Conservation (phyloP, 495 filamentous ascomycete genomes). For the Aspergillus incahuasiensis region DNA sequence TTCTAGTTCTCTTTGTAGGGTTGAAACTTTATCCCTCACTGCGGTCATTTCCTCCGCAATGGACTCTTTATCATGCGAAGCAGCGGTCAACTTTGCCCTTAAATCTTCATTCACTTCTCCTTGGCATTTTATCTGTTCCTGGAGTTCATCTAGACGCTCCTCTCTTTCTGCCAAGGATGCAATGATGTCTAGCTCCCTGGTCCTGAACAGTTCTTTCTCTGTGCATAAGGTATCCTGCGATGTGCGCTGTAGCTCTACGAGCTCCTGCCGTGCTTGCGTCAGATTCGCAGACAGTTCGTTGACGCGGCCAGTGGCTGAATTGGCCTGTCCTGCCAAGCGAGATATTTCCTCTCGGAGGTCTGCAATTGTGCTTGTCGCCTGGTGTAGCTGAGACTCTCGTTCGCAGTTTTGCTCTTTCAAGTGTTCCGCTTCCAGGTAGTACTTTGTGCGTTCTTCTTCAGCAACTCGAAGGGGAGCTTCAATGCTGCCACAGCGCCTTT, state of each 20-base stretch:
- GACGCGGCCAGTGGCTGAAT: slow-evolving; percentile 18
- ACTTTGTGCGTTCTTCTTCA: slow-evolving; percentile 38
- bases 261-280: slow-evolving; percentile 19
- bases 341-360: slow-evolving; percentile 28
- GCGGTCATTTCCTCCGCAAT: slow-evolving; percentile 10
- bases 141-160: slow-evolving; percentile 38
- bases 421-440: slow-evolving; percentile 23
- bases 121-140: slow-evolving; percentile 21
- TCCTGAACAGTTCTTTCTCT: slow-evolving; percentile 31
- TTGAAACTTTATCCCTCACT: slow-evolving; percentile 20
- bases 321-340: slow-evolving; percentile 26
- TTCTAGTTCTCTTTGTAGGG: slow-evolving; percentile 16
- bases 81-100: slow-evolving; percentile 14
- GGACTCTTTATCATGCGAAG: slow-evolving; percentile 17
- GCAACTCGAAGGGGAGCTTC: slow-evolving; percentile 46
- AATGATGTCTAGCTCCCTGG: slow-evolving; percentile 39
- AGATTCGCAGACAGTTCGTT: slow-evolving; percentile 30
- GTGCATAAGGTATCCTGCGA: slow-evolving; percentile 20
- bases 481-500: slow-evolving; percentile 46
- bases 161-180: slow-evolving; percentile 45
- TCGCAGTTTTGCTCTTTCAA: slow-evolving; percentile 26
- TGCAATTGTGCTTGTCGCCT: slow-evolving; percentile 19
- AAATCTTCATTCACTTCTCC: slow-evolving; percentile 20
- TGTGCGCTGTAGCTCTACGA: slow-evolving; percentile 23
- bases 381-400: slow-evolving; percentile 22